Percentiles rank a stretch among this genome's conserved stretches.
Evolutionary conservation across 805 yeast genomes (phyloP).

Genomic region (Candida cerambycidarum): DNA sequence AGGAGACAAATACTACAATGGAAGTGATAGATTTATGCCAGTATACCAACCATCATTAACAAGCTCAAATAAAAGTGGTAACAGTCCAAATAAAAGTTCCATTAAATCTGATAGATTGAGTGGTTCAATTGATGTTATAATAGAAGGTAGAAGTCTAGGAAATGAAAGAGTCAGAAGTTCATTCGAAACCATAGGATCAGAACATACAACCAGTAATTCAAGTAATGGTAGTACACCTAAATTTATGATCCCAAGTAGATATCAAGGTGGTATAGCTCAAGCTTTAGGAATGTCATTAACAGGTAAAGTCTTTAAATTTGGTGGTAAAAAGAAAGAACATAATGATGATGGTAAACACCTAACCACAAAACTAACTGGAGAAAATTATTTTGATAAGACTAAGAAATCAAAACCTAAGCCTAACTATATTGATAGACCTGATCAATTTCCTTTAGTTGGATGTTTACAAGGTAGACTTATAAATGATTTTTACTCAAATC

Average conservation of each 20-base stretch:
- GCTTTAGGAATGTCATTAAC: conserved; percentile 10
- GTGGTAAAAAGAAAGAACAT: neutral
- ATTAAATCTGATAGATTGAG: neutral
- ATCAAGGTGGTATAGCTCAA: conserved; percentile 9
- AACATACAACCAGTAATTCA: neutral
- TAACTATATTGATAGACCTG: too few species aligned
- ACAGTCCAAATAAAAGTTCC: neutral
- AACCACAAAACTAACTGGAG: neutral
- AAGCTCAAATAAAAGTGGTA: conserved; percentile 1
- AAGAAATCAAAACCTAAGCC: neutral
- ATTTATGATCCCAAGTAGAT: neutral
- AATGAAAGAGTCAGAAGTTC: conserved; percentile 3
- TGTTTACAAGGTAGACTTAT: conserved; percentile 46
- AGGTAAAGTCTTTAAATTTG: conserved; percentile 4
- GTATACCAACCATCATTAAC: conserved; percentile 1
- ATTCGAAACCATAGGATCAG: conserved; percentile 4
- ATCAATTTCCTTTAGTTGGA: neutral
- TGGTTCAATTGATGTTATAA: conserved; percentile 2
- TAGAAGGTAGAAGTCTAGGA: neutral
- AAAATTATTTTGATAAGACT: neutral
- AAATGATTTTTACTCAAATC: conserved; percentile 76
- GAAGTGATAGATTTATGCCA: conserved; percentile 8
- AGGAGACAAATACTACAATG: neutral
- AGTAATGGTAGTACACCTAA: conserved; percentile 3
- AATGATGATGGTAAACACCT: conserved; percentile 1